Percentiles rank a stretch among this genome's conserved stretches.
Evolutionary conservation across 1,284 basidiomycete genomes (phyloP).

Genomic region (Tilletiopsis washingtonensis): DNA sequence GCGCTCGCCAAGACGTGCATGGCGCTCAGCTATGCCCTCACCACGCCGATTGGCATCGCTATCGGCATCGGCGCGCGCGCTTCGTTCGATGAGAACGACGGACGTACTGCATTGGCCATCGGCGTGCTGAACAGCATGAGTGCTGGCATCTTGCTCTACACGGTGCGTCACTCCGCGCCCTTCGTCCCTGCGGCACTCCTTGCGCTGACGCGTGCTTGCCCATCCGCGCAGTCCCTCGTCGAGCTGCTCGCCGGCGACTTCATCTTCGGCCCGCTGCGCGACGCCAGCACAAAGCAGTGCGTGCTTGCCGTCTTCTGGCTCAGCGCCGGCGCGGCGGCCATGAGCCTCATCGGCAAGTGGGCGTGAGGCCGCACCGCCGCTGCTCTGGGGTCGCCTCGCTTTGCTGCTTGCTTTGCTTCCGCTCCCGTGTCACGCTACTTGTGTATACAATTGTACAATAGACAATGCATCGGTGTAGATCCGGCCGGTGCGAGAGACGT

Average conservation of each 20-base stretch:
- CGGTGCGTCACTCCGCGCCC: too few species aligned
- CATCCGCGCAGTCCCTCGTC: too few species aligned
- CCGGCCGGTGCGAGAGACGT: too few species aligned
- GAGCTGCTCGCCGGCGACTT: slow-evolving; percentile 54
- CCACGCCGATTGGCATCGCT: slow-evolving; percentile 53
- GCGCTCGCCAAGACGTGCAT: slow-evolving; percentile 1
- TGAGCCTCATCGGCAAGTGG: neutral
- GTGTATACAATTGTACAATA: too few species aligned
- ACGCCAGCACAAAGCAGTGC: neutral
- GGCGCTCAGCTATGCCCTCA: slow-evolving; percentile 13
- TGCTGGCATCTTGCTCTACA: slow-evolving; percentile 80
- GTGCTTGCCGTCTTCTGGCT: neutral
- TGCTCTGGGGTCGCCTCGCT: too few species aligned
- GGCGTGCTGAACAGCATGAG: slow-evolving; percentile 76
- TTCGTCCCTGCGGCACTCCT: too few species aligned
- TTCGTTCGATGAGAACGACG: slow-evolving; percentile 70
- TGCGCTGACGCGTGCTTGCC: too few species aligned
- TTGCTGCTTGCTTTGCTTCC: too few species aligned
- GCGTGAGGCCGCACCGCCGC: too few species aligned
- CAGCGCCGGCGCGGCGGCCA: neutral
- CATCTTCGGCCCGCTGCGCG: neutral
- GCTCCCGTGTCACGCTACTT: too few species aligned
- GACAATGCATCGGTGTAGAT: too few species aligned
- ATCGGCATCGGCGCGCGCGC: slow-evolving; percentile 68
- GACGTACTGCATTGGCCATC: slow-evolving; percentile 62